Evolutionary conservation across 2,329 filamentous ascomycete species (phyloP).

Genomic region (Stachybotrys elegans): DNA sequence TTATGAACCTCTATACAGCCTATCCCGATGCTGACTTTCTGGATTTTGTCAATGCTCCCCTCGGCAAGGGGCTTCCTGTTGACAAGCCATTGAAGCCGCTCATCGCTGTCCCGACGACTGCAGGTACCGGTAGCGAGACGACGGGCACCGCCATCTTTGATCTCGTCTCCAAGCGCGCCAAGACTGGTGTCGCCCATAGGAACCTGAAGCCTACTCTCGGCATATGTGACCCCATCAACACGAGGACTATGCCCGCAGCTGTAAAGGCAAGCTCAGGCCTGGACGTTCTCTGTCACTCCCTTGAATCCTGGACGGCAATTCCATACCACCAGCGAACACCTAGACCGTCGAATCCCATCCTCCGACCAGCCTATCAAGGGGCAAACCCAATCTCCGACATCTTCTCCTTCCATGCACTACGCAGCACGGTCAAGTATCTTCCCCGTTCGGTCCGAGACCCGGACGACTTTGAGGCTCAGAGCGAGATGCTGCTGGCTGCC

Average conservation of each 20-base stretch:
- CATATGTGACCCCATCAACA: constrained; percentile 83
- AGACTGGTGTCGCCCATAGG: constrained; percentile 93
- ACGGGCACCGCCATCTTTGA: constrained; percentile 99
- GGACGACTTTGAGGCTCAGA: constrained; percentile 88
- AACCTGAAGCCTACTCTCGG: constrained; percentile 94
- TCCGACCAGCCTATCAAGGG: constrained; percentile 90
- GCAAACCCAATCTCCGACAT: constrained; percentile 98
- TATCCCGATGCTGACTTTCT: constrained; percentile 92
- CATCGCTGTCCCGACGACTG: constrained; percentile 80
- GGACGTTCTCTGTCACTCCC: constrained; percentile 89
- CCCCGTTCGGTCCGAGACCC: constrained; percentile 82
- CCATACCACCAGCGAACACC: constrained; percentile 84
- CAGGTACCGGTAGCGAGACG: constrained; percentile 86
- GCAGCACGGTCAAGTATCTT: constrained; percentile 83
- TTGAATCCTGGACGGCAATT: constrained; percentile 97
- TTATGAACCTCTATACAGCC: constrained; percentile 94
- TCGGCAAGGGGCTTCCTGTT: constrained; percentile 80
- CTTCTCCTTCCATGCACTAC: constrained; percentile 83
- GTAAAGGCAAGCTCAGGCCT: constrained; percentile 90
- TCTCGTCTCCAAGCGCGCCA: constrained; percentile 80
- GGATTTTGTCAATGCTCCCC: constrained; percentile 94
- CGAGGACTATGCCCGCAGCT: constrained; percentile 88
- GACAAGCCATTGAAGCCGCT: constrained; percentile 66
- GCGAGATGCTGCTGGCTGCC: constrained; percentile 90
- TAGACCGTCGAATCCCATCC: constrained; percentile 80